A percentile compares a stretch with the other conserved stretches of the same genome.
phyloP scores from a whole-genome alignment of 2,329 filamentous ascomycete species.

The Rutstroemia sp. region DNA sequence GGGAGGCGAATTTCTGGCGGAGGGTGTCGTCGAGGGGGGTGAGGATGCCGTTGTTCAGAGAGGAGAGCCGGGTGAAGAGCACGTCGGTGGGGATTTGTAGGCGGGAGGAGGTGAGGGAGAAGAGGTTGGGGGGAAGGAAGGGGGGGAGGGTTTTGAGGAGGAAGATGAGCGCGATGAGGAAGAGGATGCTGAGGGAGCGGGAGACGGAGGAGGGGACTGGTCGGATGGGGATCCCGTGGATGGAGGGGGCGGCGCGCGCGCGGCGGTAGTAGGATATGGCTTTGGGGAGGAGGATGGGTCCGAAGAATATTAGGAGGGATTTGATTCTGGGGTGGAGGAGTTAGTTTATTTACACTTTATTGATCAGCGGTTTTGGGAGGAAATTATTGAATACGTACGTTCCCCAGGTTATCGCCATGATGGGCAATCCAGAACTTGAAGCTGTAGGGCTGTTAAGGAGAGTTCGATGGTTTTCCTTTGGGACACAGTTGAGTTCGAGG shows the following conservation, averaged over 20 bases:
- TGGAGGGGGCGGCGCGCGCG: constrained; percentile 36
- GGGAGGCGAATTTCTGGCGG: constrained; percentile 58
- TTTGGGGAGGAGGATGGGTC: constrained; percentile 63
- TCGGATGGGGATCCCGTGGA: constrained; percentile 42
- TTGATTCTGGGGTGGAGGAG: constrained; percentile 32
- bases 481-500: neutral
- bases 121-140: constrained; percentile 75
- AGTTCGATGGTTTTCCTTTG: too few species aligned
- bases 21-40: constrained; percentile 57
- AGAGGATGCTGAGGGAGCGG: constrained; percentile 54
- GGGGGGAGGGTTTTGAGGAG: constrained; percentile 57
- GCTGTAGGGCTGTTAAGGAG: too few species aligned
- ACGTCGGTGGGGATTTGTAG: constrained; percentile 81
- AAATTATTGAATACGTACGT: constrained; percentile 35
- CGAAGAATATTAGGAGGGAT: constrained; percentile 47
- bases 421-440: neutral
- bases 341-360: neutral
- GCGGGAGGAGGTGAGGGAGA: constrained; percentile 67
- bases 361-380: neutral
- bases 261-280: constrained; percentile 58
- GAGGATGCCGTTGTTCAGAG: constrained; percentile 42
- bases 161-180: constrained; percentile 43
- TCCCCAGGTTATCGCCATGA: constrained; percentile 39
- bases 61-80: constrained; percentile 67
- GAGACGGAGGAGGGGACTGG: constrained; percentile 46